A percentile compares a stretch with the other conserved stretches of the same genome.
Conservation (phyloP, 176 grass and related monocot genomes). For the Tuctoria greenei region DNA sequence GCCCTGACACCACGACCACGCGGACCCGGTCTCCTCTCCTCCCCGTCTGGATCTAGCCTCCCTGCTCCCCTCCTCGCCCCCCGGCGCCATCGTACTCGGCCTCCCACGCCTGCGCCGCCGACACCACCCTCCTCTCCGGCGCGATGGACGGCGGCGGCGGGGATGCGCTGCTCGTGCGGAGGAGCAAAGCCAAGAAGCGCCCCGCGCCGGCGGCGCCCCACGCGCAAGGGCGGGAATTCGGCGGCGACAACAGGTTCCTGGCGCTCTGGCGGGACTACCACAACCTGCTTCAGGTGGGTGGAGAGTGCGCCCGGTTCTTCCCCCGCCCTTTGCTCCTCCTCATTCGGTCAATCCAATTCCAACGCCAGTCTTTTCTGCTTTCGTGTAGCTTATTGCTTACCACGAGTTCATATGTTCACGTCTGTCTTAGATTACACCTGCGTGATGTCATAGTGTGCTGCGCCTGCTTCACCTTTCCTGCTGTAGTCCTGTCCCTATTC, state of each 20-base stretch:
- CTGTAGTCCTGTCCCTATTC: background rate
- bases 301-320: background rate
- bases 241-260: conserved; percentile 25
- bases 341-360: background rate
- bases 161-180: conserved; percentile 33
- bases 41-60: too few species aligned
- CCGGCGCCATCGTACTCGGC: background rate
- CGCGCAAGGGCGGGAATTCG: background rate
- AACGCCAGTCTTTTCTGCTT: background rate
- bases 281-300: conserved; percentile 54
- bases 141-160: conserved; percentile 28
- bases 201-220: conserved; percentile 9
- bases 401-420: background rate
- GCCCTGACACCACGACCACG: conserved; percentile 6
- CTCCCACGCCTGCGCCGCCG: background rate
- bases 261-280: conserved; percentile 49
- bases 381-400: background rate
- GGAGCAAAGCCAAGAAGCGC: conserved; percentile 44
- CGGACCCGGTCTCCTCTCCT: conserved; percentile 23
- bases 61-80: background rate
- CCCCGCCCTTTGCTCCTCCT: background rate
- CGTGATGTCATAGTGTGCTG: background rate
- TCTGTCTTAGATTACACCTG: background rate
- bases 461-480: conserved; percentile 15
- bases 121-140: conserved; percentile 23